Conservation (phyloP, 768 basidiomycete genomes). For the Phanerodontia chrysosporium region DNA sequence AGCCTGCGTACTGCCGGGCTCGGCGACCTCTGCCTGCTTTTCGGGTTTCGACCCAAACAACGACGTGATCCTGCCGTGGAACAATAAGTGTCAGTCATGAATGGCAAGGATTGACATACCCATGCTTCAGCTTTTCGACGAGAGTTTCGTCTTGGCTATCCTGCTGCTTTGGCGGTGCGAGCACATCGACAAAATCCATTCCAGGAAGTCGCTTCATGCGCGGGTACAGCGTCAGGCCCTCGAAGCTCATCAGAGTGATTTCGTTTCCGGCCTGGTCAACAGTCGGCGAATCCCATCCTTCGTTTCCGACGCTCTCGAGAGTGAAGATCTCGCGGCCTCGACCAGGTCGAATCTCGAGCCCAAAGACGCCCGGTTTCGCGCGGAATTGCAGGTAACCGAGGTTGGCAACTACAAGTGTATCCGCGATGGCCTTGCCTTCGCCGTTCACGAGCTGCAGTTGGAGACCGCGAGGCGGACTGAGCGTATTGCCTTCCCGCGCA, state of each 20-base stretch:
- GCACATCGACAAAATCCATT: conserved; percentile 79
- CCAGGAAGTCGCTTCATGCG: conserved; percentile 65
- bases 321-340: conserved; percentile 75
- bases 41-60: conserved; percentile 17
- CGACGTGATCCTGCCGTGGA: conserved; percentile 23
- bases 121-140: conserved; percentile 44
- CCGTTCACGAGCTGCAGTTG: conserved; percentile 75
- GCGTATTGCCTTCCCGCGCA: conserved; percentile 66
- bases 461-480: conserved; percentile 79
- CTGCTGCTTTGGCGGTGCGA: conserved; percentile 38
- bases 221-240: conserved; percentile 87
- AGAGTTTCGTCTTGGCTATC: conserved; percentile 32
- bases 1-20: conserved; percentile 48
- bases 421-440: conserved; percentile 50
- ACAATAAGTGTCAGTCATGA: too few relatives aligned
- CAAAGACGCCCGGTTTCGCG: conserved; percentile 84
- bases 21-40: conserved; percentile 12
- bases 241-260: conserved; percentile 84
- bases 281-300: conserved; percentile 80
- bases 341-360: conserved; percentile 78
- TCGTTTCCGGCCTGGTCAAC: conserved; percentile 67
- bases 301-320: conserved; percentile 83
- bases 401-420: conserved; percentile 92
- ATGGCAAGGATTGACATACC: too few relatives aligned
- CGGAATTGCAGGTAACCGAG: conserved; percentile 96